Conservation (phyloP, 2,329 filamentous ascomycete species). For the Magnaporthiopsis incrustans region DNA sequence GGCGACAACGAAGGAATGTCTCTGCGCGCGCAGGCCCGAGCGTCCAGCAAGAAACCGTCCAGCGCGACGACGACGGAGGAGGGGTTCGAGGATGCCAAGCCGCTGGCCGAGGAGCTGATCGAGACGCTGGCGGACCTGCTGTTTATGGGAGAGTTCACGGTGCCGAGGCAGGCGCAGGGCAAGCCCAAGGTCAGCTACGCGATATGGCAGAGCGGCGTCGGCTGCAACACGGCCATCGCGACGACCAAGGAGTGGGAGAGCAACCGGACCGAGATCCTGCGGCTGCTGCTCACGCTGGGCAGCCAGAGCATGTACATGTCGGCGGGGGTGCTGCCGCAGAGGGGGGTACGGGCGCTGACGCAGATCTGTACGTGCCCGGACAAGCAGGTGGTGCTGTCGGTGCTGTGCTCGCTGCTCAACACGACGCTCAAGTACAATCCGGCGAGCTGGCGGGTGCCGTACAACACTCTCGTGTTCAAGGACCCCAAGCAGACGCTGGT, state of each 20-base stretch:
- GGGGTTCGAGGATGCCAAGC: conserved; percentile 75
- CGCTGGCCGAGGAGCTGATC: conserved; percentile 84
- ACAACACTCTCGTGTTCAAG: conserved; percentile 86
- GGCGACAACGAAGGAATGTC: neutral
- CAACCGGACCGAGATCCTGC: conserved; percentile 83
- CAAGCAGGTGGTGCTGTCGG: conserved; percentile 83
- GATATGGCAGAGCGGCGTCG: conserved; percentile 97
- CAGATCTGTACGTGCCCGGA: conserved; percentile 83
- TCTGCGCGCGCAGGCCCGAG: conserved; percentile 29
- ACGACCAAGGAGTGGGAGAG: conserved; percentile 89
- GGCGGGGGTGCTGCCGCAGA: conserved; percentile 68
- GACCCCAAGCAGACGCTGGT: conserved; percentile 86
- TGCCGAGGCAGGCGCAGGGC: conserved; percentile 62
- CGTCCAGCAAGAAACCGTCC: conserved; percentile 15
- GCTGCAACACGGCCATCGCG: conserved; percentile 81
- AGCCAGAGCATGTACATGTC: conserved; percentile 93
- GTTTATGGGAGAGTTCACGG: conserved; percentile 85
- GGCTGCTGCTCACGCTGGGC: conserved; percentile 75
- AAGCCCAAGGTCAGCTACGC: conserved; percentile 81
- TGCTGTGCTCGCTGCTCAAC: conserved; percentile 88
- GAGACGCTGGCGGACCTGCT: conserved; percentile 83
- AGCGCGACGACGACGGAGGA: conserved; percentile 39
- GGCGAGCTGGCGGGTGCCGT: conserved; percentile 86
- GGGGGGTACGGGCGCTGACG: conserved; percentile 76
- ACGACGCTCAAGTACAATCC: conserved; percentile 96